Evolutionary conservation across 352 stramenopile genomes (phyloP), one percentile per base, ranked within the genome.

Genomic region (Pythium aphanidermatum): DNA sequence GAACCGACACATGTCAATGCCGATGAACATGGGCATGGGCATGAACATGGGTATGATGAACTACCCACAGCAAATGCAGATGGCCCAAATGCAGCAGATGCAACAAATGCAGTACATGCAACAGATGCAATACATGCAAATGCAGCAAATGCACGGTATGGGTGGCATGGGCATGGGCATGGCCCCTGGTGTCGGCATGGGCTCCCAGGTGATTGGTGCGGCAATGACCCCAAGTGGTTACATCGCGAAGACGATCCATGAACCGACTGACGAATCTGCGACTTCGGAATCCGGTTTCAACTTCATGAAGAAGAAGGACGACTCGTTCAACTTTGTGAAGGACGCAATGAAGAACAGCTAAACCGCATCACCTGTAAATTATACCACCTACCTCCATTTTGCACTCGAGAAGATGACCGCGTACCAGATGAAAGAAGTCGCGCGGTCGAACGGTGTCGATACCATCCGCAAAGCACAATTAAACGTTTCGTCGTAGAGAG

Each of bases 271-370:
- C n/a, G 70, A 83, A 47, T 58, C 76, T 29, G 56, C 69, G 23
- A 80, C 68, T 28, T 63, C 58, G 28, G 68, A 86, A 32, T 81
- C 77, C 27, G 69, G 79, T 36, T 90, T 92, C 42, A 73, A 75
- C 39, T 92, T 90, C 49, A 90, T 92, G 71, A 90, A 90, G 70
- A 85, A 84, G 60, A 79, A 83, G 42, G 77, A 92, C 38, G 80
- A 92, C 65, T 92, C 80, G 52, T 92, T 92, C 60, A 92, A 89
- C 71, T 92, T 92, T 52, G 70, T 92, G 41, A 81, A 86, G 70
- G 80, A 92, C 47, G 77, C 78, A 28, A 92, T 92, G 80, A 92
- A 92, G 72, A 89, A 89, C 71, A 74, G 74, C 59, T 89, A 62
- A 65, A 55, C 43, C 44, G 29, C 46, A 42, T 58, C 47, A 48